Evolutionary conservation across 768 basidiomycete species (phyloP).

Genomic region (Suillus decipiens): DNA sequence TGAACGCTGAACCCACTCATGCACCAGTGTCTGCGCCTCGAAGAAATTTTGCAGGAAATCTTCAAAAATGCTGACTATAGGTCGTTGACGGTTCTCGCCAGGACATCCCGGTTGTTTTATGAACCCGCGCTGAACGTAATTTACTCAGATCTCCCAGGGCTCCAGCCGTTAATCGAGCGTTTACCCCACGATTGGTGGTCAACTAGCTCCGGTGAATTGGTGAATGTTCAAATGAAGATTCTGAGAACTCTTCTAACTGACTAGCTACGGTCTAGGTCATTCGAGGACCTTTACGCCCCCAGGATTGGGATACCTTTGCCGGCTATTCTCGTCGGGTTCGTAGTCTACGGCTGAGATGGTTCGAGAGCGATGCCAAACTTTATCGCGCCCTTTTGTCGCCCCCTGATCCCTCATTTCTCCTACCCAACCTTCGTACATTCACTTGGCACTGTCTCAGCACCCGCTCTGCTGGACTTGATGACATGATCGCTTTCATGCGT

Average conservation of each 20-base stretch:
- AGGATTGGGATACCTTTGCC: conserved; percentile 32
- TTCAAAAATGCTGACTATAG: conserved; percentile 33
- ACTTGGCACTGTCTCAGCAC: conserved; percentile 12
- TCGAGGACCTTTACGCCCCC: conserved; percentile 18
- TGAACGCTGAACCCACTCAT: conserved; percentile 20
- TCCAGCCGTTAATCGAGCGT: conserved; percentile 33
- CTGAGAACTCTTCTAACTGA: not conserved
- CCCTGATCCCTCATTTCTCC: conserved; percentile 17
- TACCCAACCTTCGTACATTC: conserved; percentile 31
- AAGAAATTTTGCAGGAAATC: conserved; percentile 34
- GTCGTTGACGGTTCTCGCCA: conserved; percentile 35
- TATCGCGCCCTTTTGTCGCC: conserved; percentile 20
- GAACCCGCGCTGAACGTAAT: conserved; percentile 35
- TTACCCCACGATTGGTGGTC: conserved; percentile 35
- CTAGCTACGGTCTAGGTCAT: conserved; percentile 19
- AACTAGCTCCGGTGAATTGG: conserved; percentile 11
- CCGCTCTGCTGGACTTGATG: conserved; percentile 16
- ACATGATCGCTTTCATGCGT: conserved; percentile 26
- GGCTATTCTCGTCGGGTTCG: conserved; percentile 31
- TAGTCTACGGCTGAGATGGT: conserved; percentile 32
- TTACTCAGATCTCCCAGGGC: conserved; percentile 33
- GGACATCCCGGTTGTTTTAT: conserved; percentile 31
- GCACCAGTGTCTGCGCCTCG: conserved; percentile 35
- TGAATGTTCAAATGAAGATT: not conserved
- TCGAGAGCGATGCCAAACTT: conserved; percentile 24